A percentile compares a stretch with the other conserved stretches of the same genome.
These are phyloP conservation scores for Arachis hypogaea DNA, from an alignment of 306 rosid species.

Conservation along the genomic window DNA sequence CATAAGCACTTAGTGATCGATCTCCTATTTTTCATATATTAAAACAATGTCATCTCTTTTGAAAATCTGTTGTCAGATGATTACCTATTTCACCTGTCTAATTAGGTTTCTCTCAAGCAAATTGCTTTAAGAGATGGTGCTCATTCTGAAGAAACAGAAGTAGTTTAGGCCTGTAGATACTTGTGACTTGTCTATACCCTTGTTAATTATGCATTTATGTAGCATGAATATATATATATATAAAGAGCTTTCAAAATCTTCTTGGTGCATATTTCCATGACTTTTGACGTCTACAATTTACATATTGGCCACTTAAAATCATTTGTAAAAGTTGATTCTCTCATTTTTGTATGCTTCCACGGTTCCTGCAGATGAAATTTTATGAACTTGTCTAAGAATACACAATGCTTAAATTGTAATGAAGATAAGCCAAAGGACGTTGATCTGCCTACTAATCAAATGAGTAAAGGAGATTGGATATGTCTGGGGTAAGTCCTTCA, in stretches of 20 bases:
- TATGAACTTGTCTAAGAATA: constrained; percentile 75
- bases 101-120: too few relatives aligned
- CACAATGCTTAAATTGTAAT: constrained; percentile 61
- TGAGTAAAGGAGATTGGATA: constrained; percentile 87
- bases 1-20: too few relatives aligned
- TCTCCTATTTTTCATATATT: not conserved
- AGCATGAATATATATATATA: too few relatives aligned
- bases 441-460: constrained; percentile 41
- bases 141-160: too few relatives aligned
- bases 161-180: too few relatives aligned
- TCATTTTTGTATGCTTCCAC: constrained; percentile 1
- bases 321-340: constrained; percentile 22
- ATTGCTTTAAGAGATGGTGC: too few relatives aligned
- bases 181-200: too few relatives aligned
- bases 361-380: constrained; percentile 71
- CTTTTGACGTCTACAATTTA: constrained; percentile 26
- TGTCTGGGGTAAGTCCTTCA: constrained; percentile 67
- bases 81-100: too few relatives aligned
- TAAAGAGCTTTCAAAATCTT: too few relatives aligned
- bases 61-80: too few relatives aligned
- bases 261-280: not conserved
- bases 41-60: too few relatives aligned
- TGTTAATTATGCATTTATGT: too few relatives aligned
- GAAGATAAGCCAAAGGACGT: constrained; percentile 63
- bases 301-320: constrained; percentile 26